These are phyloP conservation scores for Coemansia erecta DNA, from an alignment of 192 early-diverging fungal species.

Conservation along the genomic window DNA sequence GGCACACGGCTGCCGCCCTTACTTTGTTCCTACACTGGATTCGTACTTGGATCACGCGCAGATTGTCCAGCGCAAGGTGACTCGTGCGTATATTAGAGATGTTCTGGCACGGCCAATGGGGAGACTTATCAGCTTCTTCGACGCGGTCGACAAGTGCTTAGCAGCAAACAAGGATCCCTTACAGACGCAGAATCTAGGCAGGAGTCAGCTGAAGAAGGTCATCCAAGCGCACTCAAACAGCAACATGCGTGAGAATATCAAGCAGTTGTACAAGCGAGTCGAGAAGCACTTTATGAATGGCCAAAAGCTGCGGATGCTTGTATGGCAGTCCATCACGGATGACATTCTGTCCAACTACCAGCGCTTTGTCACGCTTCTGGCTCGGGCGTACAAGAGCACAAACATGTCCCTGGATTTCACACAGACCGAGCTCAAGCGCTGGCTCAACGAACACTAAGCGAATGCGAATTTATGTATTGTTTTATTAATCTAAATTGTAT, in stretches of 20 bases:
- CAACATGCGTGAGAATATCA: constrained; percentile 67
- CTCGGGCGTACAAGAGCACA: constrained; percentile 82
- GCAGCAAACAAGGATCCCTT: constrained; percentile 61
- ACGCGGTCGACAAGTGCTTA: constrained; percentile 85
- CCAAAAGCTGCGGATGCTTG: constrained; percentile 76
- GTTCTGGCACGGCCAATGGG: constrained; percentile 86
- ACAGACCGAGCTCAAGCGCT: constrained; percentile 46
- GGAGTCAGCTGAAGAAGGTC: constrained; percentile 79
- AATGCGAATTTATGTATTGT: too few relatives aligned
- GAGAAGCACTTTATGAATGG: constrained; percentile 93
- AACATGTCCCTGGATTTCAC: constrained; percentile 84
- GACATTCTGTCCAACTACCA: constrained; percentile 78
- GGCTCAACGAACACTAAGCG: constrained; percentile 43
- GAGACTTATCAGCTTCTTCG: constrained; percentile 92
- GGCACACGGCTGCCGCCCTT: constrained; percentile 64
- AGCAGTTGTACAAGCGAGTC: constrained; percentile 83
- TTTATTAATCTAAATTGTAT: too few relatives aligned
- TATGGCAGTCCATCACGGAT: constrained; percentile 90
- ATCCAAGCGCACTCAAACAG: constrained; percentile 81
- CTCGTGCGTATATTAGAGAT: constrained; percentile 82
- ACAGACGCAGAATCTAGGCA: constrained; percentile 69
- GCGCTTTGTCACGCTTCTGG: constrained; percentile 79
- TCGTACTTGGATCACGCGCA: constrained; percentile 83
- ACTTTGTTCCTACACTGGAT: constrained; percentile 35
- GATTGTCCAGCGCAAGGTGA: constrained; percentile 72